These are phyloP conservation scores for Microsporum canis DNA, from an alignment of 2,329 filamentous ascomycete species.

Conservation along the genomic window DNA sequence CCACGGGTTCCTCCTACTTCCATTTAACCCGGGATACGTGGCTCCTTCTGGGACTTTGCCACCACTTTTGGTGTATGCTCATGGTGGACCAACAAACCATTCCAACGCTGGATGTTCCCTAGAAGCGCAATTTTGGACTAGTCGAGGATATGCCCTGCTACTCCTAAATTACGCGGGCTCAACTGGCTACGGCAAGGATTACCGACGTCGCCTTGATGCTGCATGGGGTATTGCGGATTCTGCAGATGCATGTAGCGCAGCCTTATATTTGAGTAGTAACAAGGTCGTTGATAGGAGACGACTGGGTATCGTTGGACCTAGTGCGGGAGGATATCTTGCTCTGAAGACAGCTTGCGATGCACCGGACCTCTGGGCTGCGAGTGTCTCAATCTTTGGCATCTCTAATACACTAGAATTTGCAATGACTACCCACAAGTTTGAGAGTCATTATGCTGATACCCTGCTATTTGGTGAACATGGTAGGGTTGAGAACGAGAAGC, in stretches of 20 bases:
- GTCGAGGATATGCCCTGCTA: not conserved
- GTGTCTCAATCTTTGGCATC: not conserved
- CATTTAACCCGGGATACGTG: not conserved
- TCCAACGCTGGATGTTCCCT: not conserved
- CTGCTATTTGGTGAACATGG: not conserved
- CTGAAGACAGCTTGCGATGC: not conserved
- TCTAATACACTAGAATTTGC: not conserved
- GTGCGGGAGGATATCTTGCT: too few species aligned
- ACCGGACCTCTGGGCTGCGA: not conserved
- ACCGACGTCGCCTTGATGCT: not conserved
- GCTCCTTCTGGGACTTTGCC: not conserved
- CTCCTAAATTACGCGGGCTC: not conserved
- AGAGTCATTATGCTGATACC: not conserved
- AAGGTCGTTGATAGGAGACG: too few species aligned
- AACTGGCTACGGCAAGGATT: not conserved
- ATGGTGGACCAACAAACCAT: not conserved
- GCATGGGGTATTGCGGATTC: not conserved
- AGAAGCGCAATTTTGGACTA: not conserved
- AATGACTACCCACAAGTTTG: not conserved
- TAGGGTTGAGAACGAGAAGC: not conserved
- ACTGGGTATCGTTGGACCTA: too few species aligned
- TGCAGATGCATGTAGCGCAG: not conserved
- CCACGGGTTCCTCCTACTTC: not conserved
- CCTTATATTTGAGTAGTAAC: not conserved
- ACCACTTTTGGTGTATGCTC: not conserved